A percentile compares a stretch with the other conserved stretches of the same genome.
Evolutionary conservation across 345 rosid species (phyloP).

Genomic region (Zanthoxylum bungeanum): DNA sequence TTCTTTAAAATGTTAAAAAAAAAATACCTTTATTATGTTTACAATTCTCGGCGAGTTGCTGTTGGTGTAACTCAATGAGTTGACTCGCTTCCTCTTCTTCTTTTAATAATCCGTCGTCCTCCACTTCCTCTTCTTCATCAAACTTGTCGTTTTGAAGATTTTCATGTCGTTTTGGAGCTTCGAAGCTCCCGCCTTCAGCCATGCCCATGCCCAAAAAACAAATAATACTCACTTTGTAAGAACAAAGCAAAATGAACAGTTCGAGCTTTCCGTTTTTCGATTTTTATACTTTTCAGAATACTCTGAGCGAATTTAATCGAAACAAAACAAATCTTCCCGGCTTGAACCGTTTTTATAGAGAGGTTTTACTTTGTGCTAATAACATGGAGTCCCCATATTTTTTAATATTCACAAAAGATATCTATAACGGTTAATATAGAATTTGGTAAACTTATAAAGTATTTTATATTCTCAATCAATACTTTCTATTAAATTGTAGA

Average conservation of each 20-base stretch:
- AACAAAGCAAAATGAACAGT: constrained; percentile 28
- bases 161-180: constrained; percentile 25
- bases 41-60: constrained; percentile 26
- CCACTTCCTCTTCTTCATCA: constrained; percentile 19
- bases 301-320: constrained; percentile 12
- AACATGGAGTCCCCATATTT: neutral
- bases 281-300: constrained; percentile 18
- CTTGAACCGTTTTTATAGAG: constrained; percentile 3
- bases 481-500: no score
- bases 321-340: constrained; percentile 12
- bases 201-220: constrained; percentile 29
- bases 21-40: constrained; percentile 37
- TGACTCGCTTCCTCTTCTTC: constrained; percentile 33
- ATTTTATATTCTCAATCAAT: no score
- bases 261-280: constrained; percentile 17
- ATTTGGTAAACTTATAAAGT: no score
- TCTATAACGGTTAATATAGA: no score
- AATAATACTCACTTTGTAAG: neutral
- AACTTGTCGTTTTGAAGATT: constrained; percentile 26
- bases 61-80: constrained; percentile 28
- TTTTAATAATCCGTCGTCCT: constrained; percentile 4
- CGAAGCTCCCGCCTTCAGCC: constrained; percentile 40
- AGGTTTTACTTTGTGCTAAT: neutral
- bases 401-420: no score
- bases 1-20: no score